Conservation (phyloP, 2,329 filamentous ascomycete genomes). For the Curvularia eragrostidis region DNA sequence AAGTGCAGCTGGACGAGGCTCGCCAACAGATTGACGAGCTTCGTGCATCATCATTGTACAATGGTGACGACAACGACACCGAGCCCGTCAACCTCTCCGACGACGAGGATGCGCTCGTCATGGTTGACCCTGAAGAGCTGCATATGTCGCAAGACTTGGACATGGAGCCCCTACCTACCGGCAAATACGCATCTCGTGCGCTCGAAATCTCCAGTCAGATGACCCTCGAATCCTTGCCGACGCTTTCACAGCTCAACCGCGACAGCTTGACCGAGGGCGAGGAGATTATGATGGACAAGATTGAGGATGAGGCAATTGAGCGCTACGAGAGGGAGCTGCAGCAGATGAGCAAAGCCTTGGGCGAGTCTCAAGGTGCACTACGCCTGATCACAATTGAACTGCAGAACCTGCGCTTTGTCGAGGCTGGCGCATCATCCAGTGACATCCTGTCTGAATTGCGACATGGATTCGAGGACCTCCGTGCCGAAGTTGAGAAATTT, state of each 20-base stretch:
- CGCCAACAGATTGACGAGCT: constrained; percentile 47
- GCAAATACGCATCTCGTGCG: constrained; percentile 39
- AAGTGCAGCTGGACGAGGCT: constrained; percentile 44
- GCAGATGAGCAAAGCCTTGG: constrained; percentile 47
- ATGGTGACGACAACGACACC: constrained; percentile 28
- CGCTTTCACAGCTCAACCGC: constrained; percentile 35
- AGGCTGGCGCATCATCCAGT: constrained; percentile 39
- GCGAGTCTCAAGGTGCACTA: constrained; percentile 51
- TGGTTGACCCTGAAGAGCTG: constrained; percentile 46
- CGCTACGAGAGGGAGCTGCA: constrained; percentile 52
- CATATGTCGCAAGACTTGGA: constrained; percentile 40
- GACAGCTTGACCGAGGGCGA: constrained; percentile 36
- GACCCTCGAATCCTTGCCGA: constrained; percentile 36
- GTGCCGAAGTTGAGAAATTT: constrained; percentile 49
- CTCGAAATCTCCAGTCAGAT: constrained; percentile 39
- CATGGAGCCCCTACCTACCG: constrained; percentile 35
- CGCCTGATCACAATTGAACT: constrained; percentile 54
- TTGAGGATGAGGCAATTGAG: constrained; percentile 46
- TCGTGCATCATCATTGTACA: constrained; percentile 41
- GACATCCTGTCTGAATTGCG: constrained; percentile 52
- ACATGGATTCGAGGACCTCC: constrained; percentile 51
- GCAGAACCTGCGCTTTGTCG: constrained; percentile 52
- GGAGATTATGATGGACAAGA: constrained; percentile 30
- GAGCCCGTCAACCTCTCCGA: constrained; percentile 32
- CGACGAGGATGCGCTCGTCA: constrained; percentile 41